Conservation (phyloP, 2,329 filamentous ascomycete genomes). For the Coniochaeta sp. region DNA sequence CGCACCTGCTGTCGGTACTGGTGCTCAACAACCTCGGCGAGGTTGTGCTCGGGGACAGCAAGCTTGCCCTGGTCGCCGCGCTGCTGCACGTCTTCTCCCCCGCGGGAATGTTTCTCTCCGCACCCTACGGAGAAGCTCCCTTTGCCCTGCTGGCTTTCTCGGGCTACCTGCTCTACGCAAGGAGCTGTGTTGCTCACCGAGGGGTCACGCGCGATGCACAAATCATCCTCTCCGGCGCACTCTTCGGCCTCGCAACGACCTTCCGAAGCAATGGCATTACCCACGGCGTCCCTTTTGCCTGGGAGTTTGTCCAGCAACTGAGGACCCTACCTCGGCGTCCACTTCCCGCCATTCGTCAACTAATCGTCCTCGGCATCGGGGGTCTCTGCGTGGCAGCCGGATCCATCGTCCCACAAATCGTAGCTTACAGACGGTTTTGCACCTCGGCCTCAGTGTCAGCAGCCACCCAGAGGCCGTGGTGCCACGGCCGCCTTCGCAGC, state of each 20-base stretch:
- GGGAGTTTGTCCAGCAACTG: slow-evolving; percentile 42
- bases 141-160: slow-evolving; percentile 72
- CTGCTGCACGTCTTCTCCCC: slow-evolving; percentile 77
- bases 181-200: slow-evolving; percentile 31
- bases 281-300: slow-evolving; percentile 68
- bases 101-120: slow-evolving; percentile 80
- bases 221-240: slow-evolving; percentile 53
- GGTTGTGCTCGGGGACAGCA: slow-evolving; percentile 41
- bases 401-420: slow-evolving; percentile 61
- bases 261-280: slow-evolving; percentile 83
- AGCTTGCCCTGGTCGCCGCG: slow-evolving; percentile 61
- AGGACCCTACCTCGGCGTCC: slow-evolving; percentile 25
- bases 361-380: slow-evolving; percentile 54
- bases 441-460: slow-evolving; percentile 14
- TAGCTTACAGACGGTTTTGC: slow-evolving; percentile 71
- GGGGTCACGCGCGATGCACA: slow-evolving; percentile 32
- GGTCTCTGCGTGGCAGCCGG: slow-evolving; percentile 63
- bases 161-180: slow-evolving; percentile 63
- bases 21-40: slow-evolving; percentile 61
- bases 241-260: slow-evolving; percentile 65
- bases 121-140: slow-evolving; percentile 74
- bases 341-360: slow-evolving; percentile 36
- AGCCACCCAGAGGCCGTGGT: slow-evolving; percentile 60
- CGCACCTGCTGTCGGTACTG: slow-evolving; percentile 70
- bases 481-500: slow-evolving; percentile 62